Evolutionary conservation across 179 eudicot genomes (phyloP), one percentile per base, ranked within the genome.

Genomic region (Heliamphora pulchella): DNA sequence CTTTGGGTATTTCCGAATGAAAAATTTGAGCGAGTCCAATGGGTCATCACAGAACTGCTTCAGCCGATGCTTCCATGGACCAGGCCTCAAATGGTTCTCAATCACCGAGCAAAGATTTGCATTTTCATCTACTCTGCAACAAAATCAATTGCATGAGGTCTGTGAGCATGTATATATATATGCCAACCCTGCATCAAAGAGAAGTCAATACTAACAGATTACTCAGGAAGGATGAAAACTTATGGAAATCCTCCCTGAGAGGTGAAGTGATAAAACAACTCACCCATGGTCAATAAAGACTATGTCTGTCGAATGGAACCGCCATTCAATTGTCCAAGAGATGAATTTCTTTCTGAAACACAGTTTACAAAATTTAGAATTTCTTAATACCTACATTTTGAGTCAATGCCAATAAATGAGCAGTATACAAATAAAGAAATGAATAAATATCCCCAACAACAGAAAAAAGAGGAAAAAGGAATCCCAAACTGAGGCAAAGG

Each of bases 271-370:
- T 65, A 68, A 62, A 55, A 50, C 7, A 71, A 78, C 97, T 87
- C 83, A 94, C 99, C 92, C 91, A 65, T 96, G 94, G 74, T 96
- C 94, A 80, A 89, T 86, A 43, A 96, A 83, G 77, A 87, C 92
- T 83, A 91, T 89, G 77, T 94, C 91, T 15, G 96, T 91, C 51
- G 90, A 90, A 86, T 94, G 89, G 86, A 94, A 96, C 71, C 93
- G 88, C 99, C 98, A 96, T 83, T 96, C 99, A 66, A 94, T 86
- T 47, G 98, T 92, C 99, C 99, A 96, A 10, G 77, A 84, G 72
- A 94, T 96, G 80, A 71, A 82, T 82, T 88, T 92, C 80, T 83
- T 87, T 90, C 99, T 96, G 92, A 46, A 63, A 76, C 13, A 79
- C 66, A 82, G 39, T 50, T 18, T 13, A 18, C 18, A 43, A 51